These are phyloP conservation scores for Pseudogymnoascus sp. DNA, from an alignment of 2,329 filamentous ascomycete genomes.

Conservation along the genomic window DNA sequence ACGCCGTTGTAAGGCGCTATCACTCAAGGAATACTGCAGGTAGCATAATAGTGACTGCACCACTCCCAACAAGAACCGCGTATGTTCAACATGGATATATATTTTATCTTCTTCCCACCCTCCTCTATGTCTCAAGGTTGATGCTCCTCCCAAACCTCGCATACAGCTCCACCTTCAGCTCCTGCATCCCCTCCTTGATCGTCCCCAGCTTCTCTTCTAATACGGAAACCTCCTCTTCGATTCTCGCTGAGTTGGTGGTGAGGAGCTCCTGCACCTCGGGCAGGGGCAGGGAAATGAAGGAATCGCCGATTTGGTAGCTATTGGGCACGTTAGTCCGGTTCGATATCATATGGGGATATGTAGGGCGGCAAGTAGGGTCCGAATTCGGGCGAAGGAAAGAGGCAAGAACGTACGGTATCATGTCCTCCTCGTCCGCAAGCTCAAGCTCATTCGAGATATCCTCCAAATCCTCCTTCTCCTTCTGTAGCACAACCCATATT, in stretches of 20 bases:
- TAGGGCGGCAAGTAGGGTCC: neutral
- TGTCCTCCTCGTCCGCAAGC: slow-evolving; percentile 89
- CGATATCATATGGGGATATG: too few relatives aligned
- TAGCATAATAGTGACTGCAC: neutral
- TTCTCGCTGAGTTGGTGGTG: slow-evolving; percentile 57
- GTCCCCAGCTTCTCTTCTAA: slow-evolving; percentile 70
- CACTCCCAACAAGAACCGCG: neutral
- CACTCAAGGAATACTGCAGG: neutral
- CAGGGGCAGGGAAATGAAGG: slow-evolving; percentile 82
- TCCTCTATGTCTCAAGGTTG: slow-evolving; percentile 75
- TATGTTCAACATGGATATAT: slow-evolving; percentile 1
- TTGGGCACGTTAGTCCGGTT: neutral
- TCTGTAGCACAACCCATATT: slow-evolving; percentile 48
- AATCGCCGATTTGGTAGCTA: slow-evolving; percentile 95
- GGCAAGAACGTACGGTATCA: slow-evolving; percentile 63
- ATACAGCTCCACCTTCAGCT: slow-evolving; percentile 87
- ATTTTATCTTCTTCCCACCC: neutral
- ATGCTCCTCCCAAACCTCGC: slow-evolving; percentile 94
- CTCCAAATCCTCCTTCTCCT: slow-evolving; percentile 96
- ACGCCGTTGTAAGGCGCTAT: neutral
- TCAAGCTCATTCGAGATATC: slow-evolving; percentile 88
- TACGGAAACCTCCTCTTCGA: slow-evolving; percentile 68
- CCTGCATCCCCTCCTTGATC: slow-evolving; percentile 78
- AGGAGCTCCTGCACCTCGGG: slow-evolving; percentile 84
- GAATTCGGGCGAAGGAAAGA: neutral